Evolutionary conservation across 305 asterid genomes (phyloP), one percentile per base, ranked within the genome.

Genomic region (Ilex paraguariensis): DNA sequence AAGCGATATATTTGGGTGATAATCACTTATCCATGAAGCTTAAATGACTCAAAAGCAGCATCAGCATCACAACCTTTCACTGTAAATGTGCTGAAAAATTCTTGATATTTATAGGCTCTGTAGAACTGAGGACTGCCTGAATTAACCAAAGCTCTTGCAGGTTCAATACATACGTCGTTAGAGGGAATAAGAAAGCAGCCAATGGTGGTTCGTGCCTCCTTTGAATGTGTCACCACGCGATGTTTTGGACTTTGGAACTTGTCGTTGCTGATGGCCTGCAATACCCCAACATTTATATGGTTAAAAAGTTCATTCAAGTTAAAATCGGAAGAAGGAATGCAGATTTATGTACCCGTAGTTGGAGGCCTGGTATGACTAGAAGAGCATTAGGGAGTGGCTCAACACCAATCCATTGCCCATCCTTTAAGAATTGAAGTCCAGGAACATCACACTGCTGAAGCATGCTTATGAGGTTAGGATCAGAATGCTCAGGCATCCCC

Each of bases 401-500:
- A 32, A 83, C 73, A 33, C 74, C 73, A 72, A 86, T 46, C 96
- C 96, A 90, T 1, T 75, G 70, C 3, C 72, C 85, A 51, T 71
- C 73, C 48, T 52, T 79, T 54, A 82, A 57, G 16, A 84, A 66
- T 13, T 90, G 93, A 30, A 90, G 93, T 5, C 96, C 97, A 2
- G 84, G 81, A 14, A 83, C 76, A 8, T 67, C 31, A 33, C 84
- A 54, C 49, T 90, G 93, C 1, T 87, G 90, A 56, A 87, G 75
- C 72, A 82, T 32, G 53, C 60, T 90, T 6, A 86, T 74, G 67
- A 87, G 83, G 54, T 87, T 86, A 1, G 96, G 91, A 56, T 90
- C 95, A 14, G 67, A 31, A 55, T 90, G 97, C 53, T 66, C 74
- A 1, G 84, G 91, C 86, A 80, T 70, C 45, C 91, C 97, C 8